Evolutionary conservation across 768 basidiomycete species (phyloP), one percentile per base, ranked within the genome.

Genomic region (Cystofilobasidium capitatum): DNA sequence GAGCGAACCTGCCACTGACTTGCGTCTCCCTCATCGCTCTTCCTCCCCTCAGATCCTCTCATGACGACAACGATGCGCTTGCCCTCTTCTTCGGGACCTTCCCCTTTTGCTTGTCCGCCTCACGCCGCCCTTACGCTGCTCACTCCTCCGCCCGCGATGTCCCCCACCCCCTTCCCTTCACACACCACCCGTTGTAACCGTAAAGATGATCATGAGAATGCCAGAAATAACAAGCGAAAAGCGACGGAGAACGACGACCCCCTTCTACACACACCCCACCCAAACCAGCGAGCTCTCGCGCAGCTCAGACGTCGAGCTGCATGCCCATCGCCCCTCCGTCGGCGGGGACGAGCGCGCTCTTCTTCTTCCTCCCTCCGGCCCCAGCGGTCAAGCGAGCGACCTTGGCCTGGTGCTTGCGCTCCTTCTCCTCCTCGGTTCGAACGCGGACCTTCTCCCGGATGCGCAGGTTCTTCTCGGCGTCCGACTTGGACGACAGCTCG

Each of bases 261-360:
- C 20, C 40, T 42, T 20, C 13, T 29, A 7, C 49, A 20, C 24
- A 54, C 17, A 9, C 49, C 8, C 49, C 13, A 7, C 49, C 8
- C 17, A 29, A 7, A 10, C 49, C 24, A 24, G 9, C 13, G 5
- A 5, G 24, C 49, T 6, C 47, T 49, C 12, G 7, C 8, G n/a
- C 55, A 24, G 31, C 36, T 33, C 62, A 62, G 17, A 26, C 40
- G 60, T 76, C 75, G 31, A 79, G 72, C 8, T 74, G 74, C 92
- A 96, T 97, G 33, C 84, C 86, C 92, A 96, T 94, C 2, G 87
- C 85, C 35, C 84, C 86, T 17, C 89, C 89, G 66, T 88, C 88
- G 69, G 89, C 89, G 71, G 83, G 83, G 42, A 94, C 80, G 58
- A 97, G 83, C 44, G 88, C 88, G 75, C 83, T 87, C 71, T 72